These are phyloP conservation scores for Chenopodium berlandieri DNA, from an alignment of 148 eudicot species.

Conservation along the genomic window DNA sequence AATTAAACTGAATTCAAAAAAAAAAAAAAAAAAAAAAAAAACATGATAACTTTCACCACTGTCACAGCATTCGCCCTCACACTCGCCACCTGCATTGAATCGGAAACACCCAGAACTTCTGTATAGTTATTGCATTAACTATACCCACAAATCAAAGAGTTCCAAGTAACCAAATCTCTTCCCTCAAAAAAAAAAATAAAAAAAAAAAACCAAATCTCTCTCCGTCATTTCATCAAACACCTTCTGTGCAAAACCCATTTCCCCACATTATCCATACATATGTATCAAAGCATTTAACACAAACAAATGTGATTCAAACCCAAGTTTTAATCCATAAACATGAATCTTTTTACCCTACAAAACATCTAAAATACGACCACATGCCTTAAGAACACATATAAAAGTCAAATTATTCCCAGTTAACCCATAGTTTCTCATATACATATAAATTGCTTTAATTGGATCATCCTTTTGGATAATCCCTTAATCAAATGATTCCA, in stretches of 20 bases:
- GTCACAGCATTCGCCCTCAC: slow-evolving; percentile 66
- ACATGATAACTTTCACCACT: slow-evolving; percentile 52
- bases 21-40: too few relatives aligned
- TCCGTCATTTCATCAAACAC: slow-evolving; percentile 61
- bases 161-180: slow-evolving; percentile 71
- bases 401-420: slow-evolving; percentile 51
- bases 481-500: too few relatives aligned
- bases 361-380: slow-evolving; percentile 43
- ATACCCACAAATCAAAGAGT: slow-evolving; percentile 68
- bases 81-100: slow-evolving; percentile 38
- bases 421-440: slow-evolving; percentile 27
- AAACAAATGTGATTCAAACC: slow-evolving; percentile 49
- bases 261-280: slow-evolving; percentile 60
- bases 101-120: slow-evolving; percentile 44
- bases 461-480: too few relatives aligned
- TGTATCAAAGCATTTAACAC: slow-evolving; percentile 50
- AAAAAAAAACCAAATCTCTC: not conserved
- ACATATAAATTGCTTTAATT: too few relatives aligned
- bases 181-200: too few relatives aligned
- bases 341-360: slow-evolving; percentile 47
- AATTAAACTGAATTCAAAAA: too few relatives aligned
- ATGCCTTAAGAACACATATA: slow-evolving; percentile 44
- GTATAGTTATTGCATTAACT: slow-evolving; percentile 40
- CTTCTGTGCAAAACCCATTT: slow-evolving; percentile 42
- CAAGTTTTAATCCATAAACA: slow-evolving; percentile 46